These are phyloP conservation scores for Didymella lethalis DNA, from an alignment of 2,329 filamentous ascomycete genomes.

Conservation along the genomic window DNA sequence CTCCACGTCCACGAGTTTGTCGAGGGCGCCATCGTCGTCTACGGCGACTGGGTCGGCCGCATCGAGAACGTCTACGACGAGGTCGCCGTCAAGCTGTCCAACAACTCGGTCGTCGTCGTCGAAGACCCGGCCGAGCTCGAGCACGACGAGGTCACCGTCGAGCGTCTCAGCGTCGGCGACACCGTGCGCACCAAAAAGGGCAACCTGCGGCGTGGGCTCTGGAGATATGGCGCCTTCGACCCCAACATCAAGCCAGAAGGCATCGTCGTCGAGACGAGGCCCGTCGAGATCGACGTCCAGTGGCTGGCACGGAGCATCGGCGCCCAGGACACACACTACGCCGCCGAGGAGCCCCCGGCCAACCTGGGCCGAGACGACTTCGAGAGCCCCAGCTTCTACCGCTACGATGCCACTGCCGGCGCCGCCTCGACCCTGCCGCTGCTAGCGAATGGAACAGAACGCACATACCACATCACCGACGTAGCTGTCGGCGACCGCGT, in stretches of 20 bases:
- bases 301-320: conserved; percentile 61
- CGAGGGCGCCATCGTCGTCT: conserved; percentile 62
- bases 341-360: conserved; percentile 43
- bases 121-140: conserved; percentile 55
- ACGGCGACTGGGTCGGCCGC: conserved; percentile 64
- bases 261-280: conserved; percentile 60
- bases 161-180: conserved; percentile 57
- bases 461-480: conserved; percentile 49
- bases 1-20: conserved; percentile 55
- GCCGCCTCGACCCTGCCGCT: conserved; percentile 35
- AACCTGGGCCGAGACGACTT: conserved; percentile 51
- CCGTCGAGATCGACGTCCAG: conserved; percentile 56
- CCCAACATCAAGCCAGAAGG: conserved; percentile 60
- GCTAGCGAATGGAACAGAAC: conserved; percentile 34
- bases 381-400: conserved; percentile 52
- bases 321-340: conserved; percentile 26
- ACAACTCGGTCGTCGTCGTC: conserved; percentile 64
- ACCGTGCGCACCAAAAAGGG: conserved; percentile 61
- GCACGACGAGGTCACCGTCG: conserved; percentile 43
- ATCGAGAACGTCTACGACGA: conserved; percentile 60
- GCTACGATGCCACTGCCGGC: conserved; percentile 53
- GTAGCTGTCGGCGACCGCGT: conserved; percentile 59
- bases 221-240: conserved; percentile 62
- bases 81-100: conserved; percentile 59
- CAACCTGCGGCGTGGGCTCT: conserved; percentile 60